These are phyloP conservation scores for Pisolithus orientalis DNA, from an alignment of 768 basidiomycete genomes.

Conservation along the genomic window DNA sequence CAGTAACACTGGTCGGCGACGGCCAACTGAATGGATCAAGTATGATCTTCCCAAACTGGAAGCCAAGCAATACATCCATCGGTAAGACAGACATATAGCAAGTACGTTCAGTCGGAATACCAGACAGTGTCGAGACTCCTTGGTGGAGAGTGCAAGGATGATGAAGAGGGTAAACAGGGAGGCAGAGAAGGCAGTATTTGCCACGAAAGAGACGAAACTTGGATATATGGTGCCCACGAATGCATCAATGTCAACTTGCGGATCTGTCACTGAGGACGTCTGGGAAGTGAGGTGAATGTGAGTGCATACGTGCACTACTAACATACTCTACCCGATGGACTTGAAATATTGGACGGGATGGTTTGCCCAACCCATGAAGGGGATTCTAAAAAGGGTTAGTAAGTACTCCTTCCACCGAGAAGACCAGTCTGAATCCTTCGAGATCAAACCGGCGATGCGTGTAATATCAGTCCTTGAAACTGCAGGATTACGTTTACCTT, in stretches of 20 bases:
- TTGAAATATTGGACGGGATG: no score
- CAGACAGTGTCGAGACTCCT: slow-evolving; percentile 17
- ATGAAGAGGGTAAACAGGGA: slow-evolving; percentile 29
- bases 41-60: background rate
- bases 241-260: background rate
- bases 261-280: background rate
- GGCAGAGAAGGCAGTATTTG: slow-evolving; percentile 23
- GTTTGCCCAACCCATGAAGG: no score
- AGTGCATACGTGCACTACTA: background rate
- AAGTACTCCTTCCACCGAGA: no score
- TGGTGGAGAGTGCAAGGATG: slow-evolving; percentile 27
- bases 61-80: slow-evolving; percentile 19
- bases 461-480: no score
- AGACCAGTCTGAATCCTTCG: no score
- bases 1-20: slow-evolving; percentile 10
- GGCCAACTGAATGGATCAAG: slow-evolving; percentile 10
- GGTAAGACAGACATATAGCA: slow-evolving; percentile 15
- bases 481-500: no score
- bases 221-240: slow-evolving; percentile 15
- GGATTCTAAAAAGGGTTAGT: no score
- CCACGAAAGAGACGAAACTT: slow-evolving; percentile 16
- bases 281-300: no score
- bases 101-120: slow-evolving; percentile 31
- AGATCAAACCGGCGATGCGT: no score
- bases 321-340: background rate